These are phyloP conservation scores for Sporobolomyces phaffii DNA, from an alignment of 768 basidiomycete species.

Conservation along the genomic window DNA sequence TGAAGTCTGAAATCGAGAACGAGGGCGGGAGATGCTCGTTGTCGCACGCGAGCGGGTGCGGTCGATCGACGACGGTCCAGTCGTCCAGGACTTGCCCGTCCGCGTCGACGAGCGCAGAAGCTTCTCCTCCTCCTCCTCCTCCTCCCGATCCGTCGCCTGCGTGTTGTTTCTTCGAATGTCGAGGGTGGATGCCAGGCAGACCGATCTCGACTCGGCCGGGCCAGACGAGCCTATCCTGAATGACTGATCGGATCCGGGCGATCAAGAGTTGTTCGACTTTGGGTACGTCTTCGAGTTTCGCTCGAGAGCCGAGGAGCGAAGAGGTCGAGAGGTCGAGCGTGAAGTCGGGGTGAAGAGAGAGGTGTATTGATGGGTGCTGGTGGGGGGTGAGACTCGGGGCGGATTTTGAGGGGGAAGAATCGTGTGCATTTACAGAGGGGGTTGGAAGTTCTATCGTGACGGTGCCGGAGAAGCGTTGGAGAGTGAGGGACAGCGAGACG, in stretches of 20 bases:
- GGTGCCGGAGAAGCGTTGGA: slow-evolving; percentile 77
- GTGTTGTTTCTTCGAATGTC: neutral
- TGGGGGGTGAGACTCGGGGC: slow-evolving; percentile 32
- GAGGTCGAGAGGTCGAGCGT: slow-evolving; percentile 77
- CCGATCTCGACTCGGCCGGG: slow-evolving; percentile 31
- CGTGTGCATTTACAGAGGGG: slow-evolving; percentile 28
- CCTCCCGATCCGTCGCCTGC: neutral
- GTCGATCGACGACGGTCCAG: slow-evolving; percentile 14
- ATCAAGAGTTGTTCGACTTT: slow-evolving; percentile 93
- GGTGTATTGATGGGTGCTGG: slow-evolving; percentile 57
- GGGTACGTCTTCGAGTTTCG: slow-evolving; percentile 95
- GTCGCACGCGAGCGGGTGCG: neutral
- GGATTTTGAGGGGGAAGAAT: slow-evolving; percentile 25
- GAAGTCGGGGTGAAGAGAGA: slow-evolving; percentile 78
- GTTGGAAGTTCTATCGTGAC: slow-evolving; percentile 63
- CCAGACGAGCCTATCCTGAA: slow-evolving; percentile 42
- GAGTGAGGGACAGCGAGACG: slow-evolving; percentile 70
- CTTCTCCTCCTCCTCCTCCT: neutral
- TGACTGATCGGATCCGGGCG: slow-evolving; percentile 65
- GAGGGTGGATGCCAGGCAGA: slow-evolving; percentile 13
- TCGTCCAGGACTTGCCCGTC: neutral
- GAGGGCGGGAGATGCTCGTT: neutral
- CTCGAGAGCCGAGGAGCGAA: slow-evolving; percentile 88
- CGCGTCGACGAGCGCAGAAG: neutral
- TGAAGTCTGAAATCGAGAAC: neutral